These are phyloP conservation scores for Rhipidocladum racemiflorum DNA, from an alignment of 176 grass and related monocot species.

Conservation along the genomic window DNA sequence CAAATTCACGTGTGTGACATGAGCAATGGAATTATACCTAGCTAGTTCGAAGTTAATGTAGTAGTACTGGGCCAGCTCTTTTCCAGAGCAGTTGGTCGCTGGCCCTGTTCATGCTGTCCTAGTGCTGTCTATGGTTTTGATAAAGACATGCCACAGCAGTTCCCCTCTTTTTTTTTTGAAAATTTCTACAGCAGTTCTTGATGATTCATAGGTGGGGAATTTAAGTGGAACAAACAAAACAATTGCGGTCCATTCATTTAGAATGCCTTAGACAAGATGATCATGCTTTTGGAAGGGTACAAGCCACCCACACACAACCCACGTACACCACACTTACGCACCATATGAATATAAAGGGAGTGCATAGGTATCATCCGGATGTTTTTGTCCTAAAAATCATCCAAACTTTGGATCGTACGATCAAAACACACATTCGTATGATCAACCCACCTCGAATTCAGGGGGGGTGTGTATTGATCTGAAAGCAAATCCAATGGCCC, in stretches of 20 bases:
- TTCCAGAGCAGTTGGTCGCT: not conserved
- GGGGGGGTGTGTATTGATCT: too few relatives aligned
- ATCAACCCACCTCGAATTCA: too few relatives aligned
- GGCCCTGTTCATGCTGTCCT: constrained; percentile 18
- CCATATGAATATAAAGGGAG: too few relatives aligned
- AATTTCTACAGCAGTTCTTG: not conserved
- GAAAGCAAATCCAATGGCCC: too few relatives aligned
- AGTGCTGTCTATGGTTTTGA: not conserved
- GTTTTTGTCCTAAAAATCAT: too few relatives aligned
- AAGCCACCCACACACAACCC: too few relatives aligned
- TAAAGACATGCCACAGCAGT: constrained; percentile 13
- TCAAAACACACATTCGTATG: too few relatives aligned
- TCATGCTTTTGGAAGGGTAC: constrained; percentile 23
- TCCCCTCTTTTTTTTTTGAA: too few relatives aligned
- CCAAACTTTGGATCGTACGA: too few relatives aligned
- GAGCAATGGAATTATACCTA: not conserved
- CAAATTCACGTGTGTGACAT: not conserved
- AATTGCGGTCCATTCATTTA: not conserved
- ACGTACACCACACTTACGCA: too few relatives aligned
- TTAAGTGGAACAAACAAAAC: constrained; percentile 28
- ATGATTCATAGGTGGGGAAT: not conserved
- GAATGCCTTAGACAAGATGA: not conserved
- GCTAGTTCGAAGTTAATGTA: constrained; percentile 15
- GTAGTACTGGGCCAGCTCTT: not conserved
- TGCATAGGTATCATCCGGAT: too few relatives aligned